These are phyloP conservation scores for Pelargonium cotyledonis DNA, from an alignment of 441 rosid genomes.

Conservation along the genomic window DNA sequence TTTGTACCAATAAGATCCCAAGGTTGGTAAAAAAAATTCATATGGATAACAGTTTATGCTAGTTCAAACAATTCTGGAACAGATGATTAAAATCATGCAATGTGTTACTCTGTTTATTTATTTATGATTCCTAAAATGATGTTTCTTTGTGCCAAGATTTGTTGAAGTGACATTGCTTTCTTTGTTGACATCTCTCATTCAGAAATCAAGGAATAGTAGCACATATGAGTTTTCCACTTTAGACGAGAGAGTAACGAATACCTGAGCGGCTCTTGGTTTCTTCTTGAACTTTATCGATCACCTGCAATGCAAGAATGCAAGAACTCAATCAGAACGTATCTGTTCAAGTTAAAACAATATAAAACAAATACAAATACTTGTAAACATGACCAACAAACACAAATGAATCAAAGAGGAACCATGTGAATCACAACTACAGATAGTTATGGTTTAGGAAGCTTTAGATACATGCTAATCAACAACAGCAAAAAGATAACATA, in stretches of 20 bases:
- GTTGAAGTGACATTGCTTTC: neutral
- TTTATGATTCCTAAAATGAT: neutral
- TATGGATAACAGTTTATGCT: neutral
- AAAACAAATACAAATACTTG: neutral
- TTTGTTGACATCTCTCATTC: too few species aligned
- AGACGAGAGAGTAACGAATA: constrained; percentile 22
- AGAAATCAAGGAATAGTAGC: neutral
- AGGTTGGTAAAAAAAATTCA: neutral
- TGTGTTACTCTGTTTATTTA: neutral
- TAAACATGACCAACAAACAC: neutral
- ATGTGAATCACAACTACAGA: neutral
- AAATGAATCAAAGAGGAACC: neutral
- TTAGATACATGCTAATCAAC: neutral
- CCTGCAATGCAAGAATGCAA: constrained; percentile 40
- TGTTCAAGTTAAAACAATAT: neutral
- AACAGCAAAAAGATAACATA: neutral
- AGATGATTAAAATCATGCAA: too few species aligned
- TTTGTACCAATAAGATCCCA: neutral
- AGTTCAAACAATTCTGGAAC: neutral
- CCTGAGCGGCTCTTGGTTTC: constrained; percentile 83
- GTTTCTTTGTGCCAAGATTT: neutral
- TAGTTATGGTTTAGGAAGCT: neutral
- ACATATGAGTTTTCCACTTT: neutral
- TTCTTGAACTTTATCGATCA: constrained; percentile 95
- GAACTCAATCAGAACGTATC: constrained; percentile 11